These are phyloP conservation scores for Paecilomyces niveus DNA, from an alignment of 2,329 filamentous ascomycete genomes.

Conservation along the genomic window DNA sequence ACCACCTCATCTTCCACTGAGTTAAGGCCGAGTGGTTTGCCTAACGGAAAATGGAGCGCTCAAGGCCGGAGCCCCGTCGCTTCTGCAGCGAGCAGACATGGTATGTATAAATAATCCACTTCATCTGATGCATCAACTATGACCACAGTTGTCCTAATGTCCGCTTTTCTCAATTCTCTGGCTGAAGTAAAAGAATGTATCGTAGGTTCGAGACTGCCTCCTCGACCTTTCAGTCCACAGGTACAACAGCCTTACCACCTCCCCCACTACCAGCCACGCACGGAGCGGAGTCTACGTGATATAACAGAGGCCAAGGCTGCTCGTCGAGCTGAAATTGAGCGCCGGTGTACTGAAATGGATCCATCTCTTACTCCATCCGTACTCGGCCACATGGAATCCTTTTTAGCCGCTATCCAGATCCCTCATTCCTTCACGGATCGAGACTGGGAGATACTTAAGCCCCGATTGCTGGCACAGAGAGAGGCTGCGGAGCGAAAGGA, in stretches of 20 bases:
- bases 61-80: conserved; percentile 2
- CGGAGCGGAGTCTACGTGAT: conserved; percentile 54
- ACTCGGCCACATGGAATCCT: conserved; percentile 64
- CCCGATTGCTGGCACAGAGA: conserved; percentile 60
- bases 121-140: not conserved
- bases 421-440: conserved; percentile 59
- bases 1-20: conserved; percentile 1
- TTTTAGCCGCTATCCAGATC: conserved; percentile 66
- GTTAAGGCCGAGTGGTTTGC: not conserved
- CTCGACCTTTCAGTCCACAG: conserved; percentile 4
- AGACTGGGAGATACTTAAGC: conserved; percentile 63
- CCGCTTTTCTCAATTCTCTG: not conserved
- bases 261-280: conserved; percentile 9
- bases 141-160: not conserved
- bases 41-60: conserved; percentile 1
- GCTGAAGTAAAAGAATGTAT: not conserved
- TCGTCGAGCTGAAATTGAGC: conserved; percentile 64
- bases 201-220: conserved; percentile 6
- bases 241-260: conserved; percentile 1
- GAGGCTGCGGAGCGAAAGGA: conserved; percentile 55
- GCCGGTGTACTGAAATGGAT: conserved; percentile 57
- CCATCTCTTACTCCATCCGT: conserved; percentile 58
- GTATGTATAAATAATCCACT: conserved; percentile 5
- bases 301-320: conserved; percentile 57
- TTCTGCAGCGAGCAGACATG: conserved; percentile 5